Evolutionary conservation across 2,329 filamentous ascomycete genomes (phyloP).

Genomic region (Exutisphaerella laricina): DNA sequence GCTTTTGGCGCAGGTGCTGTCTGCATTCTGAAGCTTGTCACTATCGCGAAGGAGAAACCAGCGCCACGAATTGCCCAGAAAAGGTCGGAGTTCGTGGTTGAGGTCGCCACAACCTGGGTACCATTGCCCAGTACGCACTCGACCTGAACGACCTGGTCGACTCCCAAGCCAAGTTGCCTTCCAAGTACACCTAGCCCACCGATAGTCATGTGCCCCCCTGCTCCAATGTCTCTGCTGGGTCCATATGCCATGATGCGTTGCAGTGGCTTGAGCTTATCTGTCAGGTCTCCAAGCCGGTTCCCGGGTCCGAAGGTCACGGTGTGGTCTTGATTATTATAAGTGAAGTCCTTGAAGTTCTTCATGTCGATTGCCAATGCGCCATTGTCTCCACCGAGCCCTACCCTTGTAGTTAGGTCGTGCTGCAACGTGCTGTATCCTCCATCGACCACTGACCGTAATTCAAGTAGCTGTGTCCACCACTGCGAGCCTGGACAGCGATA

Average conservation of each 20-base stretch:
- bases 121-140: conserved; percentile 40
- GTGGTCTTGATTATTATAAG: conserved; percentile 9
- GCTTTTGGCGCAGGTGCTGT: too few relatives aligned
- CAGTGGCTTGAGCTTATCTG: conserved; percentile 8
- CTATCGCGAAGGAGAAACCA: conserved; percentile 26
- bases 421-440: not conserved
- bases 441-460: conserved; percentile 13
- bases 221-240: conserved; percentile 13
- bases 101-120: conserved; percentile 35
- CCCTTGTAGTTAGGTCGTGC: not conserved
- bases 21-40: conserved; percentile 25
- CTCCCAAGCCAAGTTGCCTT: conserved; percentile 49
- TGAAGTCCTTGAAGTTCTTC: conserved; percentile 14
- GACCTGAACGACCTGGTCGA: conserved; percentile 44
- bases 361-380: conserved; percentile 14
- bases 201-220: conserved; percentile 18
- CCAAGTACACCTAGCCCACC: conserved; percentile 41
- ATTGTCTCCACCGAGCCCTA: conserved; percentile 15
- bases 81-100: conserved; percentile 21
- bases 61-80: conserved; percentile 29
- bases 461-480: conserved; percentile 17
- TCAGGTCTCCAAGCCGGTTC: conserved; percentile 13
- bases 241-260: conserved; percentile 14
- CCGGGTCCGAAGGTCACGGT: conserved; percentile 15
- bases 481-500: conserved; percentile 15